Conservation (phyloP, 1,139 yeast genomes). For the Tardiomyces depauwii region DNA sequence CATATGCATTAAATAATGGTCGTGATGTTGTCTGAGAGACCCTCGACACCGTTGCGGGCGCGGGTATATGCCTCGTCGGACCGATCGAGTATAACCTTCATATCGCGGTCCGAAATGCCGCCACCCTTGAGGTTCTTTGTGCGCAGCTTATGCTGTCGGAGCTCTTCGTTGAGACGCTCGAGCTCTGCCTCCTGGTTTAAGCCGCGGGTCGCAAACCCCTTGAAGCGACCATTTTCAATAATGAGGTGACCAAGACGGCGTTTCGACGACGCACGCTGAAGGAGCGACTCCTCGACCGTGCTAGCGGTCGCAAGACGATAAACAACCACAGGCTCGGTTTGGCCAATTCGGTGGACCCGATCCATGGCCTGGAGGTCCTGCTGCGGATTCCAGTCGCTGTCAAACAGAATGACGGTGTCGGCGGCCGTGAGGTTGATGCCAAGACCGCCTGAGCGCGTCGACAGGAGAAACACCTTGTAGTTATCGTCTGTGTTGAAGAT, state of each 20-base stretch:
- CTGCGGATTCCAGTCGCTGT: constrained; percentile 97
- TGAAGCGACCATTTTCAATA: constrained; percentile 75
- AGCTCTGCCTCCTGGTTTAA: constrained; percentile 20
- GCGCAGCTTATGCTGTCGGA: constrained; percentile 8
- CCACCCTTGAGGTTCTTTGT: constrained; percentile 10
- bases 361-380: constrained; percentile 95
- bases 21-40: constrained; percentile 7
- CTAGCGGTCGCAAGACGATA: constrained; percentile 65
- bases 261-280: constrained; percentile 68
- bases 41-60: constrained; percentile 8
- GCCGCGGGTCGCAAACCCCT: constrained; percentile 29
- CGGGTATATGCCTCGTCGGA: constrained; percentile 34
- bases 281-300: constrained; percentile 73
- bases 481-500: constrained; percentile 33
- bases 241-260: constrained; percentile 71
- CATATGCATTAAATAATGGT: constrained; percentile 3
- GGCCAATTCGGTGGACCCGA: constrained; percentile 90
- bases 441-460: constrained; percentile 91
- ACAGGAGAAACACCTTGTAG: constrained; percentile 49
- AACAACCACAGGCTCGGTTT: constrained; percentile 67
- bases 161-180: constrained; percentile 14
- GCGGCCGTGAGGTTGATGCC: constrained; percentile 83
- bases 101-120: constrained; percentile 31
- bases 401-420: constrained; percentile 82
- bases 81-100: constrained; percentile 46